These are phyloP conservation scores for Boletus subcaerulescens DNA, from an alignment of 768 basidiomycete species.

Conservation along the genomic window DNA sequence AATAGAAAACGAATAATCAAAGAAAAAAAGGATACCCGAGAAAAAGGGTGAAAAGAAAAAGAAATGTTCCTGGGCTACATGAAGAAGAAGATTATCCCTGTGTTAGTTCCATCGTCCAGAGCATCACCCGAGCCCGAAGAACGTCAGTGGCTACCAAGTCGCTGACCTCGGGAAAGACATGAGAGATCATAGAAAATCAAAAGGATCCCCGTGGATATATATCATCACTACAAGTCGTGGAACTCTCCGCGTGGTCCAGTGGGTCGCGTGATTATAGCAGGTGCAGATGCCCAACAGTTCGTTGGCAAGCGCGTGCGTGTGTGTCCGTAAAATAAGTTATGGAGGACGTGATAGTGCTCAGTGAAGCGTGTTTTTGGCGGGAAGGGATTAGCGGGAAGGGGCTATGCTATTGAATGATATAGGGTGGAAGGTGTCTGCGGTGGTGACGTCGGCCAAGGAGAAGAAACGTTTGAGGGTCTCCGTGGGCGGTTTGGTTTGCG, in stretches of 20 bases:
- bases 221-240: constrained; percentile 24
- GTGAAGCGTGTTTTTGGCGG: constrained; percentile 15
- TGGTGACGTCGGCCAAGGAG: constrained; percentile 22
- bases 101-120: constrained; percentile 26
- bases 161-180: constrained; percentile 13
- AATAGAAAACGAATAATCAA: constrained; percentile 34
- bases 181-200: constrained; percentile 21
- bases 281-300: constrained; percentile 15
- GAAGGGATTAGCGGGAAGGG: constrained; percentile 11
- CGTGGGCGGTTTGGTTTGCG: constrained; percentile 31
- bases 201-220: constrained; percentile 26
- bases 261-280: constrained; percentile 29
- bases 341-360: constrained; percentile 9
- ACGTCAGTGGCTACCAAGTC: constrained; percentile 1
- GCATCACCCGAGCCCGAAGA: constrained; percentile 1
- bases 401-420: constrained; percentile 34
- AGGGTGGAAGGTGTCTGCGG: constrained; percentile 35
- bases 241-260: constrained; percentile 12
- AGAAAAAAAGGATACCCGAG: neutral
- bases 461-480: constrained; percentile 17
- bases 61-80: constrained; percentile 21
- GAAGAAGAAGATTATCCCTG: constrained; percentile 28
- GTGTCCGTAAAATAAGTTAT: constrained; percentile 31
- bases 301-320: constrained; percentile 19
- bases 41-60: neutral